Percentiles rank a stretch among this genome's conserved stretches.
These are phyloP conservation scores for Bipolaris oryzae DNA, from an alignment of 2,329 filamentous ascomycete genomes.

Conservation along the genomic window DNA sequence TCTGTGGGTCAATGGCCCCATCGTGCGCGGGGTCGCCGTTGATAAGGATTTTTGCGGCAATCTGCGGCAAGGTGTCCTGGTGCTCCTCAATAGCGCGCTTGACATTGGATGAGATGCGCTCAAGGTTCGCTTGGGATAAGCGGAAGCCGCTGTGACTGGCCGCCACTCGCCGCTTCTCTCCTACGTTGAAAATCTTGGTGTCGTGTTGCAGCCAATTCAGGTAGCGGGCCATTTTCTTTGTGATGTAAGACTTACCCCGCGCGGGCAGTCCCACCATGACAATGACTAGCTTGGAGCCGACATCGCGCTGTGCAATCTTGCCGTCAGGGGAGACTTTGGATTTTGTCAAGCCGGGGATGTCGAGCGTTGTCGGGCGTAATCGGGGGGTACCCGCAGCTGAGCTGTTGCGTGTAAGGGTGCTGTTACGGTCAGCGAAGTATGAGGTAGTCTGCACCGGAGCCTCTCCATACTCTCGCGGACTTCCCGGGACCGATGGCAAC, in stretches of 20 bases:
- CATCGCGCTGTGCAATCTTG: conserved; percentile 88
- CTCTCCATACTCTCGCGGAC: conserved; percentile 64
- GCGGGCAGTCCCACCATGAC: conserved; percentile 98
- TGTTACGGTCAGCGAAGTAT: conserved; percentile 46
- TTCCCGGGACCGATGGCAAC: conserved; percentile 65
- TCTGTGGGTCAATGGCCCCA: conserved; percentile 40
- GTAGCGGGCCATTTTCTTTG: conserved; percentile 95
- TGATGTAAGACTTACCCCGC: conserved; percentile 97
- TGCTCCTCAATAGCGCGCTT: conserved; percentile 34
- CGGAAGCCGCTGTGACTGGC: conserved; percentile 63
- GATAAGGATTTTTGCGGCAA: conserved; percentile 63
- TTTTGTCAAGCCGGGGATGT: conserved; percentile 94
- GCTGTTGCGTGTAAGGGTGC: conserved; percentile 71
- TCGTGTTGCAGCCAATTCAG: conserved; percentile 98
- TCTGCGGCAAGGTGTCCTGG: conserved; percentile 39
- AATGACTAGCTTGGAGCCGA: conserved; percentile 95
- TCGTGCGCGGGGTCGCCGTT: conserved; percentile 59
- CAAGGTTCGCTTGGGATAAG: conserved; percentile 41
- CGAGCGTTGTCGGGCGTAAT: conserved; percentile 89
- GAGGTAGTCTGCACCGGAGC: conserved; percentile 14
- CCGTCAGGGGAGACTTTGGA: conserved; percentile 96
- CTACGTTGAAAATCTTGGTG: conserved; percentile 95
- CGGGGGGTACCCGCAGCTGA: conserved; percentile 79
- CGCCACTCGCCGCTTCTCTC: conserved; percentile 82
- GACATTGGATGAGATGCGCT: conserved; percentile 34